Percentiles rank a stretch among this genome's conserved stretches.
These are phyloP conservation scores for Pleurotus platypus DNA, from an alignment of 768 basidiomycete species.

Conservation along the genomic window DNA sequence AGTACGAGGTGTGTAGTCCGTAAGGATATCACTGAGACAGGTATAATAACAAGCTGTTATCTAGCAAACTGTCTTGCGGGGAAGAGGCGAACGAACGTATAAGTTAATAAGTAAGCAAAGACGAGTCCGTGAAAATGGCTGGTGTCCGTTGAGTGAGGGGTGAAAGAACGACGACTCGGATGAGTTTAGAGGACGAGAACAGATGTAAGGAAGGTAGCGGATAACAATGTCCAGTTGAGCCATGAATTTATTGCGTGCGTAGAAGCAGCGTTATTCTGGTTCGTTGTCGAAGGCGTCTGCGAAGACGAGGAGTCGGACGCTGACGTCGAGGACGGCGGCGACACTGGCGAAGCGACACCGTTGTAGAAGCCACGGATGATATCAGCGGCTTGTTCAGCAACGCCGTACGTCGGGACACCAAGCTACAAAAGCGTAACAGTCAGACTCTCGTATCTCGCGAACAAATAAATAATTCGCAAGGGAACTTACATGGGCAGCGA, in stretches of 20 bases:
- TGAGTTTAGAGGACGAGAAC: background rate
- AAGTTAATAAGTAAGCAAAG: background rate
- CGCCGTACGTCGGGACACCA: slow-evolving; percentile 42
- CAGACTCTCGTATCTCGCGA: background rate
- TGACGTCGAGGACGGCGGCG: slow-evolving; percentile 1
- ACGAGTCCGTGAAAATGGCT: background rate
- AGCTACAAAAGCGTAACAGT: background rate
- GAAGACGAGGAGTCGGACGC: background rate
- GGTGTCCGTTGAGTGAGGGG: background rate
- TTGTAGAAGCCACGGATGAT: slow-evolving; percentile 26
- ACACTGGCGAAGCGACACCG: slow-evolving; percentile 4
- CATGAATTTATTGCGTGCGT: background rate
- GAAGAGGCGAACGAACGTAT: background rate
- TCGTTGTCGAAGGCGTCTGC: background rate
- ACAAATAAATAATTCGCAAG: background rate
- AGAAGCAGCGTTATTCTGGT: background rate
- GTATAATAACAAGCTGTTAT: background rate
- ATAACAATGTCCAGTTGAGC: background rate
- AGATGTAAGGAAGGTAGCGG: background rate
- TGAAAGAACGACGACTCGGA: background rate
- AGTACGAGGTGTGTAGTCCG: background rate
- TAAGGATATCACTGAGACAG: background rate
- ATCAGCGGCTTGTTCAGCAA: slow-evolving; percentile 55
- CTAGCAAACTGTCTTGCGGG: background rate
- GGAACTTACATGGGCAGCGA: slow-evolving; percentile 3